A percentile compares a stretch with the other conserved stretches of the same genome.
phyloP scores from a whole-genome alignment of 768 basidiomycete genomes.

The Rhodotorula kratochvilovae region DNA sequence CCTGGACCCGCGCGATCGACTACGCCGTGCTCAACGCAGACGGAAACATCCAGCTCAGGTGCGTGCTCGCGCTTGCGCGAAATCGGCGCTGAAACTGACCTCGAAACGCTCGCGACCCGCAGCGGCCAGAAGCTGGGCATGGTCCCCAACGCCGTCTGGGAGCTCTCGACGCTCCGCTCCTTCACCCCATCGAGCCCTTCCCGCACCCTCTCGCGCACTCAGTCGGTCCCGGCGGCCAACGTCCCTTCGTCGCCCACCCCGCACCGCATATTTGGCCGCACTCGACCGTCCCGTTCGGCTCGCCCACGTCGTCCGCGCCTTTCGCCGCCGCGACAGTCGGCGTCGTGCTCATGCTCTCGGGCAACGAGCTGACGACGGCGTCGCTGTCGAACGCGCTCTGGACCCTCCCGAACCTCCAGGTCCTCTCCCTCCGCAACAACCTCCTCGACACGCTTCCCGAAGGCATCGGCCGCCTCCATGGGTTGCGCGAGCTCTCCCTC shows the following conservation, averaged over 20 bases:
- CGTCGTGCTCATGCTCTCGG: slow-evolving; percentile 27
- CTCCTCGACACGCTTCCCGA: slow-evolving; percentile 31
- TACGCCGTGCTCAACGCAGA: slow-evolving; percentile 6
- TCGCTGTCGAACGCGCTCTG: slow-evolving; percentile 36
- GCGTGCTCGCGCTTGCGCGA: background rate
- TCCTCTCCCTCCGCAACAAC: slow-evolving; percentile 33
- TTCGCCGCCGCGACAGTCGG: slow-evolving; percentile 2
- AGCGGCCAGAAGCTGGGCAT: slow-evolving; percentile 4
- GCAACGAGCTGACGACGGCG: slow-evolving; percentile 26
- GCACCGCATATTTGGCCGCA: background rate
- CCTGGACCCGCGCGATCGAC: slow-evolving; percentile 9
- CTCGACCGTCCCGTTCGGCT: slow-evolving; percentile 6
- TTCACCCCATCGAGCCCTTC: background rate
- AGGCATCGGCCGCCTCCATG: slow-evolving; percentile 25
- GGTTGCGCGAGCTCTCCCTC: slow-evolving; percentile 27
- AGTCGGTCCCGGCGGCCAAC: background rate
- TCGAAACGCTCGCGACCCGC: background rate
- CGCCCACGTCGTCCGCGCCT: background rate
- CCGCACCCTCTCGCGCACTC: background rate
- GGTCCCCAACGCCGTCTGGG: slow-evolving; percentile 20
- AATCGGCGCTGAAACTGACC: no score
- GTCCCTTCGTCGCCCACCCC: background rate
- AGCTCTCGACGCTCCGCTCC: slow-evolving; percentile 13
- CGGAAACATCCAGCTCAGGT: slow-evolving; percentile 20
- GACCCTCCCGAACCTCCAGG: slow-evolving; percentile 27